phyloP scores from a whole-genome alignment of 2,329 filamentous ascomycete species.

The Trichophyton mentagrophytes region DNA sequence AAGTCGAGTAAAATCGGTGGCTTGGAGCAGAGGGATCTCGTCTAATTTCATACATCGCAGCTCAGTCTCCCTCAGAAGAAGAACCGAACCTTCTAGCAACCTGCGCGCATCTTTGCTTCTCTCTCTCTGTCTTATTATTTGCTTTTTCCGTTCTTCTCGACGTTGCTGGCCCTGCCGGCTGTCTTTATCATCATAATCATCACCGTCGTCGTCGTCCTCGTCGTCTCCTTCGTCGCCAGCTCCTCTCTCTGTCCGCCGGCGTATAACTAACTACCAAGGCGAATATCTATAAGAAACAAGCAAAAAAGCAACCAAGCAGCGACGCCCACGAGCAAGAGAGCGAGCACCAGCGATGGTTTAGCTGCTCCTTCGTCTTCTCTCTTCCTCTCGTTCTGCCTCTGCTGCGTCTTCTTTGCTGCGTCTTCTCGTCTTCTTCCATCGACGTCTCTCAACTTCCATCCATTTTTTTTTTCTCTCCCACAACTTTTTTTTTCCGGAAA shows the following conservation, averaged over 20 bases:
- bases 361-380: too few species aligned
- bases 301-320: too few species aligned
- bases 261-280: too few species aligned
- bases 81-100: slow-evolving; percentile 4
- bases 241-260: too few species aligned
- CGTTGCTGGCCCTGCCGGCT: background rate
- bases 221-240: too few species aligned
- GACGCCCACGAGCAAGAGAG: too few species aligned
- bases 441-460: background rate
- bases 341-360: too few species aligned
- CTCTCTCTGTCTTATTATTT: background rate
- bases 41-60: background rate
- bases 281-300: too few species aligned
- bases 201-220: background rate
- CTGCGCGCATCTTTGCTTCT: background rate
- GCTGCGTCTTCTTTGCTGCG: background rate
- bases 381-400: too few species aligned
- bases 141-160: slow-evolving; percentile 8
- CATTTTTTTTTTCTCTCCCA: background rate
- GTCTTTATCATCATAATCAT: background rate
- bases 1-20: slow-evolving; percentile 1
- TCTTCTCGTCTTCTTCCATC: background rate
- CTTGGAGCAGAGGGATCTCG: background rate
- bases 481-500: background rate
- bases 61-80: background rate